Conservation (phyloP, 116 monocot genomes). For the Posidonia oceanica region DNA sequence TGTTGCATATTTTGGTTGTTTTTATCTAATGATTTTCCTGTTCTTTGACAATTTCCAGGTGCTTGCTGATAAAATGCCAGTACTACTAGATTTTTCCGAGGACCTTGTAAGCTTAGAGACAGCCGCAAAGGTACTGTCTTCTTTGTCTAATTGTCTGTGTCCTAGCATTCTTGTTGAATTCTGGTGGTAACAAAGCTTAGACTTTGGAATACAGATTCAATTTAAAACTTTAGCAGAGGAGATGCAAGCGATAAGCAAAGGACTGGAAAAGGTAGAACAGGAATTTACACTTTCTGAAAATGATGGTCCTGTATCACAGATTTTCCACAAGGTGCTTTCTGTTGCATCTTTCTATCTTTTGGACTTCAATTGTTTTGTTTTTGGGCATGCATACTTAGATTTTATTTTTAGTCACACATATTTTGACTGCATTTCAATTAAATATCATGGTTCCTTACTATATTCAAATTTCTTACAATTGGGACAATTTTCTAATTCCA, state of each 20-base stretch:
- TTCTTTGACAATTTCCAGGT: conserved; percentile 20
- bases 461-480: too few species aligned
- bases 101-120: conserved; percentile 68
- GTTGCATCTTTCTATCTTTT: too few species aligned
- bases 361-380: too few species aligned
- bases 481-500: too few species aligned
- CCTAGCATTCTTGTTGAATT: too few species aligned
- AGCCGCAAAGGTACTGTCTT: conserved; percentile 52
- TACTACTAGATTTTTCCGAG: conserved; percentile 77
- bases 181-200: too few species aligned
- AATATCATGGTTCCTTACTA: too few species aligned
- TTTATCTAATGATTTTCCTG: not conserved
- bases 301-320: conserved; percentile 74
- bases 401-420: too few species aligned
- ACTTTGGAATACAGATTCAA: conserved; percentile 42
- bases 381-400: too few species aligned
- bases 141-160: not conserved
- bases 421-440: too few species aligned
- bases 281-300: conserved; percentile 79
- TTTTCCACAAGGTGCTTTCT: conserved; percentile 55
- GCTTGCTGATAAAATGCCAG: conserved; percentile 86
- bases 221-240: conserved; percentile 87
- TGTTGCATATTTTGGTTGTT: too few species aligned
- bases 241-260: conserved; percentile 96
- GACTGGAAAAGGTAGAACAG: conserved; percentile 88